A percentile compares a stretch with the other conserved stretches of the same genome.
phyloP scores from a whole-genome alignment of 495 filamentous ascomycete species.

The Daldinia caldariorum region DNA sequence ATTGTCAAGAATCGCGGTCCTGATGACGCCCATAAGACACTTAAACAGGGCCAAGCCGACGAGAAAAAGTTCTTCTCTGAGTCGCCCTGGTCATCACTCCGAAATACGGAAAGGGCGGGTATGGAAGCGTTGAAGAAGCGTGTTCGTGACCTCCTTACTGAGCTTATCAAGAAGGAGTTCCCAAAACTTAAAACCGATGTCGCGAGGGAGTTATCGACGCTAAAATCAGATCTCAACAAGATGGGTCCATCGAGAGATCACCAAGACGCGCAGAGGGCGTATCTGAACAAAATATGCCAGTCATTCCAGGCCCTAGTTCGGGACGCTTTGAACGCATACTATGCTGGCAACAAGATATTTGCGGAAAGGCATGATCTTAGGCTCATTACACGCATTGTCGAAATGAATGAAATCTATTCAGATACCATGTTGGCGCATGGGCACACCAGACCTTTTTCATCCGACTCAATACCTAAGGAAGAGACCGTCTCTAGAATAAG shows the following conservation, averaged over 20 bases:
- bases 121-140: slow-evolving; percentile 58
- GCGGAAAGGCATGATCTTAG: slow-evolving; percentile 44
- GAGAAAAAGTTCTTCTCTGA: slow-evolving; percentile 54
- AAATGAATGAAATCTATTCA: slow-evolving; percentile 55
- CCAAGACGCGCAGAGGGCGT: slow-evolving; percentile 38
- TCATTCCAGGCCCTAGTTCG: slow-evolving; percentile 55
- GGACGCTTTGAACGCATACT: slow-evolving; percentile 51
- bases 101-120: slow-evolving; percentile 57
- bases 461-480: not conserved
- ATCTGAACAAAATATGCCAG: slow-evolving; percentile 54
- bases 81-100: slow-evolving; percentile 57
- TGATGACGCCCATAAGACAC: slow-evolving; percentile 43
- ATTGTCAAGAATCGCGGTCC: slow-evolving; percentile 65
- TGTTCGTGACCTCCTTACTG: slow-evolving; percentile 55
- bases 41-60: slow-evolving; percentile 44
- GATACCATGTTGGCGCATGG: slow-evolving; percentile 51
- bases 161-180: slow-evolving; percentile 62
- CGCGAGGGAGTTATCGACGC: slow-evolving; percentile 48
- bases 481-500: not conserved
- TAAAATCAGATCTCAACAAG: slow-evolving; percentile 46
- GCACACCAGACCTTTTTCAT: slow-evolving; percentile 53
- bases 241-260: slow-evolving; percentile 53
- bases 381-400: slow-evolving; percentile 59
- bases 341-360: slow-evolving; percentile 55
- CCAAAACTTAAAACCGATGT: slow-evolving; percentile 61